phyloP scores from a whole-genome alignment of 345 rosid genomes.

The Eutrema yunnanense region DNA sequence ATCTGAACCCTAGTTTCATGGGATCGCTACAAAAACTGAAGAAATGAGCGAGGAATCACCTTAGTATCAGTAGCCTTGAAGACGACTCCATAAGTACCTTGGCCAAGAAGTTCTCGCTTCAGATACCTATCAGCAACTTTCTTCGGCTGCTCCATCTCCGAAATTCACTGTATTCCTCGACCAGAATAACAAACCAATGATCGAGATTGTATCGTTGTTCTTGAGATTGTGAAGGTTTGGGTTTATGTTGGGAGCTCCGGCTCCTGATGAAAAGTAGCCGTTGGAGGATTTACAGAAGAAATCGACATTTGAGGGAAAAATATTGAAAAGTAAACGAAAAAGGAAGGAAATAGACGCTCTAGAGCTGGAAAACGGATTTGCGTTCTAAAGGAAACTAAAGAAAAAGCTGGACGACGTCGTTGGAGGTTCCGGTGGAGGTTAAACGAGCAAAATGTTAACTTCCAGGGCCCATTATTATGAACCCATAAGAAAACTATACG shows the following conservation, averaged over 20 bases:
- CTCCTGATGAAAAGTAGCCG: slow-evolving; percentile 21
- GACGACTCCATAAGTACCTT: slow-evolving; percentile 91
- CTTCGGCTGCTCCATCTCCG: slow-evolving; percentile 52
- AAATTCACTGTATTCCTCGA: slow-evolving; percentile 17
- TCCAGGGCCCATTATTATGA: neutral
- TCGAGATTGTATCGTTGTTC: neutral
- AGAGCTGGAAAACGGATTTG: neutral
- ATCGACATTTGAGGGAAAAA: slow-evolving; percentile 9
- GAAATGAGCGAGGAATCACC: slow-evolving; percentile 37
- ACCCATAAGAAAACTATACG: neutral
- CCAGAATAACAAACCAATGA: neutral
- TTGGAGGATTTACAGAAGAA: slow-evolving; percentile 14
- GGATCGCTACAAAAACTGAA: neutral
- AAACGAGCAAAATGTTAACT: neutral
- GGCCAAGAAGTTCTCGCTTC: slow-evolving; percentile 80
- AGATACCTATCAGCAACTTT: slow-evolving; percentile 80
- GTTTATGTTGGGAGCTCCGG: slow-evolving; percentile 9
- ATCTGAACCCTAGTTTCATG: neutral
- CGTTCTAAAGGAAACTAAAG: neutral
- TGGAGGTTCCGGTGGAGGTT: neutral
- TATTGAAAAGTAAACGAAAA: slow-evolving; percentile 15
- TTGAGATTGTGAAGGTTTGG: neutral
- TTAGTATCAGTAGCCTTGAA: slow-evolving; percentile 85
- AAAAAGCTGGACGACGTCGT: neutral
- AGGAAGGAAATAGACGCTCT: slow-evolving; percentile 4